These are phyloP conservation scores for Acanthamoeba healyi DNA, from an alignment of 208 protist species.

Conservation along the genomic window DNA sequence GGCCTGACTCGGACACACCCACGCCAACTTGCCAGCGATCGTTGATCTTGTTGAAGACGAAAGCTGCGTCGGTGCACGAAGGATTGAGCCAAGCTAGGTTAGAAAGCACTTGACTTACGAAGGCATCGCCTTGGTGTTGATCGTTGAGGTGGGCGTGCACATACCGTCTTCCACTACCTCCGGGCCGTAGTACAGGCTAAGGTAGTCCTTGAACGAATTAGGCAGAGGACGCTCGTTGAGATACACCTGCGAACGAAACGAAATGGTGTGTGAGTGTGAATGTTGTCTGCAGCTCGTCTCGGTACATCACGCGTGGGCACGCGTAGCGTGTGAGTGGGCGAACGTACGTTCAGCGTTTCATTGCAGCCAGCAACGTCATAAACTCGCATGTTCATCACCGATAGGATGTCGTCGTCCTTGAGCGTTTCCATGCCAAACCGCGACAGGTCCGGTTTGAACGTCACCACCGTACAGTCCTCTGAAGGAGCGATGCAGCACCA, in stretches of 20 bases:
- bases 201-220: background rate
- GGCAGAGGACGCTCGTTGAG: constrained; percentile 93
- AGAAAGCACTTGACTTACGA: no score
- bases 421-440: constrained; percentile 97
- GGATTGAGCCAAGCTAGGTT: no score
- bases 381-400: constrained; percentile 97
- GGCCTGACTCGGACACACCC: constrained; percentile 91
- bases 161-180: background rate
- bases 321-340: no score
- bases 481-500: background rate
- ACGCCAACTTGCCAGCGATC: constrained; percentile 98
- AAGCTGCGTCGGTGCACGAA: no score
- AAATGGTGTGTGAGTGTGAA: background rate
- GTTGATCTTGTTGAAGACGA: constrained; percentile 89
- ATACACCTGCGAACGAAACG: constrained; percentile 90
- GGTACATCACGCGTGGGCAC: no score
- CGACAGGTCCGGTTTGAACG: constrained; percentile 96
- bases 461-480: constrained; percentile 69
- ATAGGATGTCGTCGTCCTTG: constrained; percentile 96
- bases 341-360: constrained; percentile 87
- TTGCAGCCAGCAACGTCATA: constrained; percentile 99
- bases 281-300: no score
- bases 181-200: background rate
- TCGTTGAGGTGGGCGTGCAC: background rate
- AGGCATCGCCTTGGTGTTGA: no score